Percentiles rank a stretch among this genome's conserved stretches.
Conservation (phyloP, 768 basidiomycete genomes). For the Daedaleopsis sinensis region DNA sequence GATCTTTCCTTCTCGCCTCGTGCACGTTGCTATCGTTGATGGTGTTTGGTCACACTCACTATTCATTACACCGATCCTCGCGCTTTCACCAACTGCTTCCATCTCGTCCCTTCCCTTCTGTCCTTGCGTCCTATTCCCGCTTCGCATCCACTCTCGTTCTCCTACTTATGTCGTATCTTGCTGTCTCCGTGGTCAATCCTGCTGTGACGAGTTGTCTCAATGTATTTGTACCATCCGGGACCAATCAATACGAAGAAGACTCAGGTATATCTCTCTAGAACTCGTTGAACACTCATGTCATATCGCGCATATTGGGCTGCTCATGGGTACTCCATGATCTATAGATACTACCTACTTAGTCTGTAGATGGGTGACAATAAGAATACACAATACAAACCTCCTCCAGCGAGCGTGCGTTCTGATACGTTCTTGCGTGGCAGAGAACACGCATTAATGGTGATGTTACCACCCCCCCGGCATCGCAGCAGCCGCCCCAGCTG, state of each 20-base stretch:
- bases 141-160: conserved; percentile 21
- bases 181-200: conserved; percentile 21
- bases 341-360: conserved; percentile 1
- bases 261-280: neutral
- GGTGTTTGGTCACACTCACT: neutral
- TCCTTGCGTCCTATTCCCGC: neutral
- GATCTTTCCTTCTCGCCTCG: neutral
- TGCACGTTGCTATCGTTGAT: neutral
- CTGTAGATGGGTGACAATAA: conserved; percentile 4
- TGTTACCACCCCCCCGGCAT: conserved; percentile 7
- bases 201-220: conserved; percentile 21
- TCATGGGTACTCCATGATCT: neutral
- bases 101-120: neutral
- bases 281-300: no score
- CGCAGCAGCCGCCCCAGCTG: neutral
- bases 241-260: conserved; percentile 3
- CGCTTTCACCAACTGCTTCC: neutral
- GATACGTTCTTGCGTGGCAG: no score
- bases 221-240: conserved; percentile 22
- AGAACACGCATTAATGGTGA: neutral
- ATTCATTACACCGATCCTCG: conserved; percentile 5
- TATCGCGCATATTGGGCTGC: no score
- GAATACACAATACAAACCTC: neutral
- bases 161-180: conserved; percentile 30
- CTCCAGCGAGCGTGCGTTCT: neutral